Conservation (phyloP, 2,329 filamentous ascomycete species). For the Trichoderma endophyticum region DNA sequence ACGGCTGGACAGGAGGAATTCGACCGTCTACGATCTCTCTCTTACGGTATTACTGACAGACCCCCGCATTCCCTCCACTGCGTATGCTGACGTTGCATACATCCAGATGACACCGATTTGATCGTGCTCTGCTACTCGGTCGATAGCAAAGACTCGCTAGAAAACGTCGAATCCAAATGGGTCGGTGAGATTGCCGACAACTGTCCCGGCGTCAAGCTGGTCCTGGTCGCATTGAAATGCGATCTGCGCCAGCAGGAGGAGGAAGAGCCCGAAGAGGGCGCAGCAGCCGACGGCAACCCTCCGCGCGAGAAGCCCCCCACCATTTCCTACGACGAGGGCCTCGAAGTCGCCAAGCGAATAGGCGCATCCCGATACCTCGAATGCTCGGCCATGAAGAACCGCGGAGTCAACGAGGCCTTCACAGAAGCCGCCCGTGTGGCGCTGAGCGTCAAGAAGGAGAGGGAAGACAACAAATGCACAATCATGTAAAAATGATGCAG, state of each 20-base stretch:
- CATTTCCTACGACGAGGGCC: conserved; percentile 87
- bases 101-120: conserved; percentile 77
- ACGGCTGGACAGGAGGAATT: conserved; percentile 99
- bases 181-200: conserved; percentile 97
- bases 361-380: conserved; percentile 92
- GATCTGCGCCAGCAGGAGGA: conserved; percentile 82
- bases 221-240: conserved; percentile 94
- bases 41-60: conserved; percentile 63
- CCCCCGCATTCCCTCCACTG: conserved; percentile 5
- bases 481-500: conserved; percentile 50
- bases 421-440: conserved; percentile 96
- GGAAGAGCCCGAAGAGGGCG: conserved; percentile 61
- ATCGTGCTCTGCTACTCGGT: conserved; percentile 99
- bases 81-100: conserved; percentile 8
- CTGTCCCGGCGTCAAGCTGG: conserved; percentile 90
- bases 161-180: conserved; percentile 99
- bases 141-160: conserved; percentile 91
- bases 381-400: conserved; percentile 97
- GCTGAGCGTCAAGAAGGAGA: conserved; percentile 66
- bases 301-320: conserved; percentile 62
- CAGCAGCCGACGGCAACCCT: conserved; percentile 31
- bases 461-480: conserved; percentile 58
- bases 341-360: conserved; percentile 88
- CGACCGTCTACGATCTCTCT: conserved; percentile 89
- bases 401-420: conserved; percentile 97